Base-by-base conservation (phyloP, 306 rosid species). In the Vachellia collinsii region DNA sequence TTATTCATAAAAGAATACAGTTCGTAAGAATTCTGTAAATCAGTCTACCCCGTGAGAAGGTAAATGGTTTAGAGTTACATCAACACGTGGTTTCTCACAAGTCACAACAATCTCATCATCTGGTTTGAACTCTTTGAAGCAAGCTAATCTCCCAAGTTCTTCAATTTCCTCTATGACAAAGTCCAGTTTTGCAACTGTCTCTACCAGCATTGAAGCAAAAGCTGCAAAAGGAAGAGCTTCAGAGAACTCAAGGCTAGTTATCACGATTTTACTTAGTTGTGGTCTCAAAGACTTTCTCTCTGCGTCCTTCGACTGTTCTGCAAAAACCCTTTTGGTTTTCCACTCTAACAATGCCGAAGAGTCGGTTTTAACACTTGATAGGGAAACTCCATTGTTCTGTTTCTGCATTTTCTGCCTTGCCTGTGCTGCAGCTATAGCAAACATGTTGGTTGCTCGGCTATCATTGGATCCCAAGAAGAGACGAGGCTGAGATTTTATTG, bases 151-250 rank as follows among this genome's bases (percentile, higher is more conserved):
- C 48, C 98, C 99, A 73, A 95, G 78, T 80, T 89, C 98, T 68
- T 95, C 98, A 58, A 95, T 91, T 85, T 93, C 96, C 81, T 85
- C 96, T 2, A 95, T 95, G 20, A 95, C 91, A 79, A 68, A 77
- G 71, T 95, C 99, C 23, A 95, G 88, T 85, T 93, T 95, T 2
- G 98, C 99, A 69, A 91, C 99, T 0, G 89, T 90, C 87, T 95
- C 99, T 76, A 93, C 99, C 29, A 95, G 90, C 88, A 93, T 77
- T n/a, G 98, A 90, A 23, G 99, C 98, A 80, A 95, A 95, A 19
- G 98, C 98, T 53, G 99, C 99, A 77, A 95, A 88, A 5, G 98
- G 99, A 83, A 93, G 97, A 44, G 99, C 99, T 79, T 95, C 98
- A 16, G 98, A 93, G 89, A 95, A 95, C 81, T 95, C 99, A 20